These are phyloP conservation scores for Alternaria sp. DNA, from an alignment of 2,329 filamentous ascomycete genomes.

Conservation along the genomic window DNA sequence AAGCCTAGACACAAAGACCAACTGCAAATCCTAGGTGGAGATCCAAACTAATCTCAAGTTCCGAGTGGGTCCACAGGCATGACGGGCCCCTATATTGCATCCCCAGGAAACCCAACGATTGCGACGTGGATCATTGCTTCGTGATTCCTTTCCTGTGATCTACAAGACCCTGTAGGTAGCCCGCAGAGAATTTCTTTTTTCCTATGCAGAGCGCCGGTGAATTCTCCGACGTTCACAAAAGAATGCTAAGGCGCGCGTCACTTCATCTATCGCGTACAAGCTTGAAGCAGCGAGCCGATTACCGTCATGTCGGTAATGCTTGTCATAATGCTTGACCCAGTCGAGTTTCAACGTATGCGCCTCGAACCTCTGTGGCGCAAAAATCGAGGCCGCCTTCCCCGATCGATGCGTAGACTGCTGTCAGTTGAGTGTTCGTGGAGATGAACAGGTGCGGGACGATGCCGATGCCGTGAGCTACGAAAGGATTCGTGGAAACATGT, in stretches of 20 bases:
- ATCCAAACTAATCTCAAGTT: conserved; percentile 3
- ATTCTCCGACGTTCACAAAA: conserved; percentile 1
- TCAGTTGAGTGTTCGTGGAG: conserved; percentile 13
- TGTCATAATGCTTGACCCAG: conserved; percentile 7
- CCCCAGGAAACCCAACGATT: not conserved
- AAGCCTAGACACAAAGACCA: not conserved
- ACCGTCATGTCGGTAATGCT: conserved; percentile 5
- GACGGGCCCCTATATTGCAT: conserved; percentile 1
- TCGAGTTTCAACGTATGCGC: conserved; percentile 7
- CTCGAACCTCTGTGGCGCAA: conserved; percentile 3
- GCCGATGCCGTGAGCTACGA: conserved; percentile 1
- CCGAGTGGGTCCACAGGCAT: not conserved
- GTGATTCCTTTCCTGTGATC: not conserved
- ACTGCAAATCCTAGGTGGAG: not conserved
- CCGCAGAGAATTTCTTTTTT: not conserved
- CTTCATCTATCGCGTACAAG: conserved; percentile 8
- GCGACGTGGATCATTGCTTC: not conserved
- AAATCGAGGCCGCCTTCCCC: not conserved
- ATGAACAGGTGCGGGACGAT: conserved; percentile 10
- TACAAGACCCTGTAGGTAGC: not conserved
- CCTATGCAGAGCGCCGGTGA: not conserved
- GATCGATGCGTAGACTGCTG: not conserved
- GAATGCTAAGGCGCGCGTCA: conserved; percentile 3
- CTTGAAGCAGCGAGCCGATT: conserved; percentile 2
- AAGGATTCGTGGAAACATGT: conserved; percentile 20